Evolutionary conservation across 2,329 filamentous ascomycete genomes (phyloP).

Genomic region (Alternaria sp.): DNA sequence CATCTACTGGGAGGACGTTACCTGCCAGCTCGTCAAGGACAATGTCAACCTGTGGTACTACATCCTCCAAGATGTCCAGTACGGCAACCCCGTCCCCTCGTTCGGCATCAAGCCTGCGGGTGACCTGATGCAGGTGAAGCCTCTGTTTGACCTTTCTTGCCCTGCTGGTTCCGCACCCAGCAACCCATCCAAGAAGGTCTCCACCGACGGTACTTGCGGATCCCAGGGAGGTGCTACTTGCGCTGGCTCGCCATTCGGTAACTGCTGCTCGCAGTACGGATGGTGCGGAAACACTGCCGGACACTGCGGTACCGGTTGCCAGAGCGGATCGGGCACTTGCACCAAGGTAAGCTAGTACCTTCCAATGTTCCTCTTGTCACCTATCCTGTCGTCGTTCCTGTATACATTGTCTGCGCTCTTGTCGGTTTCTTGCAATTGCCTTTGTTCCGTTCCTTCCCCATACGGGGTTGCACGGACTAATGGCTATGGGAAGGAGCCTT

Average conservation of each 20-base stretch:
- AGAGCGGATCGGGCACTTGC: slow-evolving; percentile 15
- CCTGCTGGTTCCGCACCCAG: slow-evolving; percentile 19
- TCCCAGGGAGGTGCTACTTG: background rate
- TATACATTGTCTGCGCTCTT: slow-evolving; percentile 17
- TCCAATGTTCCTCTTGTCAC: slow-evolving; percentile 19
- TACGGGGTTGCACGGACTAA: slow-evolving; percentile 36
- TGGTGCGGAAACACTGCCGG: background rate
- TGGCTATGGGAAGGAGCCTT: slow-evolving; percentile 24
- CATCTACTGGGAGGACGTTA: slow-evolving; percentile 80
- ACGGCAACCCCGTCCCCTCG: slow-evolving; percentile 66
- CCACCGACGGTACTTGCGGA: background rate
- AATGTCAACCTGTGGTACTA: slow-evolving; percentile 69
- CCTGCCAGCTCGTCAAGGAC: slow-evolving; percentile 70
- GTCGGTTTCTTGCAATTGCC: slow-evolving; percentile 10
- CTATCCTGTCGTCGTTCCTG: slow-evolving; percentile 25
- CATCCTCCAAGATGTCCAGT: slow-evolving; percentile 72
- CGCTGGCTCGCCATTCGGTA: background rate
- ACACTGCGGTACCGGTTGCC: background rate
- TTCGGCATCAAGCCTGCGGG: slow-evolving; percentile 71
- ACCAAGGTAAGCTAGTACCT: slow-evolving; percentile 32
- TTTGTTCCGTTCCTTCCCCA: slow-evolving; percentile 20
- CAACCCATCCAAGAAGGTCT: background rate
- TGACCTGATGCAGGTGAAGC: slow-evolving; percentile 36
- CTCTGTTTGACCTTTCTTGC: slow-evolving; percentile 47
- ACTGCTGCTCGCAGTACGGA: background rate